phyloP scores from a whole-genome alignment of 2,329 filamentous ascomycete genomes.

The Apiospora marii region DNA sequence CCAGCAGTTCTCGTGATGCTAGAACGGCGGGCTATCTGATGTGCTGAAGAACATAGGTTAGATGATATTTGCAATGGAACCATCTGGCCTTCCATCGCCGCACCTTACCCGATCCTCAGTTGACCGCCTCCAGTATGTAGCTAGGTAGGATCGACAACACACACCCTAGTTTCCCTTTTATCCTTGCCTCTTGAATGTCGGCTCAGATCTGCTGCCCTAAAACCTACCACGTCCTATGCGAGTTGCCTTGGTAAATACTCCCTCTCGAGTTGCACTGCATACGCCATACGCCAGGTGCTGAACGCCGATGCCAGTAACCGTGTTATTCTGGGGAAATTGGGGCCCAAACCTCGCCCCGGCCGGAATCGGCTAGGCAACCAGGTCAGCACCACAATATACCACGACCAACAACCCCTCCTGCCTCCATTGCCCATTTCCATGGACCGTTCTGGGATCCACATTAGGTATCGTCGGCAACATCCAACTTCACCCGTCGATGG shows the following conservation, averaged over 20 bases:
- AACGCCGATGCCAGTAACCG: neutral
- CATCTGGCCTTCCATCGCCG: constrained; percentile 1
- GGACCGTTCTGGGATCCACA: neutral
- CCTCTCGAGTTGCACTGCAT: constrained; percentile 1
- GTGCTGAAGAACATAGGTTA: neutral
- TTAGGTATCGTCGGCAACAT: neutral
- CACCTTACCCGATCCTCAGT: constrained; percentile 1
- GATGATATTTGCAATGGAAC: neutral
- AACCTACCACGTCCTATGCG: neutral
- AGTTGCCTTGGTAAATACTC: neutral
- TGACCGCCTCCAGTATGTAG: neutral
- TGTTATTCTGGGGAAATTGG: neutral
- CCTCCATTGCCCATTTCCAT: too few species aligned
- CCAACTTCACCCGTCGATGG: constrained; percentile 3
- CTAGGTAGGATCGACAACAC: neutral
- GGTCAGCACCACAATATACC: neutral
- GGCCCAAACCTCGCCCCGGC: neutral
- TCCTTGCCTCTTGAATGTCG: neutral
- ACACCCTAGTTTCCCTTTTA: neutral
- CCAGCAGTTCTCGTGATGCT: neutral
- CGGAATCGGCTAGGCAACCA: neutral
- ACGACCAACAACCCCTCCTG: too few species aligned
- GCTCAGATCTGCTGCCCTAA: neutral
- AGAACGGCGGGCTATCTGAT: neutral
- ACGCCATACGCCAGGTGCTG: constrained; percentile 17